These are phyloP conservation scores for Ogataea philodendri DNA, from an alignment of 805 yeast species.

Conservation along the genomic window DNA sequence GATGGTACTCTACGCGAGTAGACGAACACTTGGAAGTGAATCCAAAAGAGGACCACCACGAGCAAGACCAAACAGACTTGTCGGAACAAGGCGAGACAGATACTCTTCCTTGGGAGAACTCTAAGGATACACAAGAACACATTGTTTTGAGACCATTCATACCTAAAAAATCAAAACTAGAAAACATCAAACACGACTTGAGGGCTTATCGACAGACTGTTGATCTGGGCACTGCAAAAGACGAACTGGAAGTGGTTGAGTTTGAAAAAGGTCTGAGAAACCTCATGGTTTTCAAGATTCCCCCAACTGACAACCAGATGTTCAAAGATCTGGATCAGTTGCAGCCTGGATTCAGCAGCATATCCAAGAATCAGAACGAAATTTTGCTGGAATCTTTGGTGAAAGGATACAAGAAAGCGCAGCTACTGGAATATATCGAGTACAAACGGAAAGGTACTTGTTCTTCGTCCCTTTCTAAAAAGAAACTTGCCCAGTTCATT, in stretches of 20 bases:
- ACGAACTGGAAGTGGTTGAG: conserved; percentile 25
- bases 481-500: conserved; percentile 21
- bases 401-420: conserved; percentile 24
- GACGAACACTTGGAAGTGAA: no score
- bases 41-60: no score
- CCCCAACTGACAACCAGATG: conserved; percentile 25
- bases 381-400: conserved; percentile 22
- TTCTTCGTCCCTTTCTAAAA: conserved; percentile 19
- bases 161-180: conserved; percentile 24
- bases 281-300: conserved; percentile 31
- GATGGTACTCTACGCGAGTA: conserved; percentile 4
- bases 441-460: conserved; percentile 10
- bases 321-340: conserved; percentile 28
- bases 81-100: background rate
- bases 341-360: conserved; percentile 22
- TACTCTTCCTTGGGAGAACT: conserved; percentile 15
- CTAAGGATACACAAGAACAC: conserved; percentile 13
- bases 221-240: background rate
- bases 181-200: conserved; percentile 15
- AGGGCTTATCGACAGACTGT: conserved; percentile 4
- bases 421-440: conserved; percentile 24
- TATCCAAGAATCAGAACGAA: conserved; percentile 24
- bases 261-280: conserved; percentile 30
- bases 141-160: conserved; percentile 29
- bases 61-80: background rate